Evolutionary conservation across 202 grass and related monocot genomes (phyloP).

Genomic region (Digitaria exilis): DNA sequence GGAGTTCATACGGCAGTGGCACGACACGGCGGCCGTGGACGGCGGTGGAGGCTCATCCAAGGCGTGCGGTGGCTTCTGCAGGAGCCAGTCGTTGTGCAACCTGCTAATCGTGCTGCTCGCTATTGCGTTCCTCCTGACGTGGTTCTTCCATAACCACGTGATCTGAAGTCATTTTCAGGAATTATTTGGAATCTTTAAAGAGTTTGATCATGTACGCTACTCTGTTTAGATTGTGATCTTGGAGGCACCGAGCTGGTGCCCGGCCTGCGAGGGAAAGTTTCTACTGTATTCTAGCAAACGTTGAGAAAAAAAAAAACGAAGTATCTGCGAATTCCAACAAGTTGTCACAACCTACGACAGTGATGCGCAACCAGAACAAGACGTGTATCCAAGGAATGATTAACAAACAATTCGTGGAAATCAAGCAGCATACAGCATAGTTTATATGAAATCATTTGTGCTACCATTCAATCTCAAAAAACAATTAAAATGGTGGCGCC

Average conservation of each 20-base stretch:
- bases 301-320: no score
- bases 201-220: neutral
- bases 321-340: no score
- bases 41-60: slow-evolving; percentile 19
- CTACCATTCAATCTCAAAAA: no score
- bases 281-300: neutral
- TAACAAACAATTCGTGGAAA: no score
- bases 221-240: neutral
- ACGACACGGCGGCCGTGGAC: slow-evolving; percentile 25
- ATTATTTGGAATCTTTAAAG: neutral
- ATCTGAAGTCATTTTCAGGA: slow-evolving; percentile 23
- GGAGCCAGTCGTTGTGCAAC: slow-evolving; percentile 53
- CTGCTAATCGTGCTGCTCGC: slow-evolving; percentile 40
- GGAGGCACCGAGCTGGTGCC: neutral
- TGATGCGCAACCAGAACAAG: no score
- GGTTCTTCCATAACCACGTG: slow-evolving; percentile 34
- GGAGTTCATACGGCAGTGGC: slow-evolving; percentile 68
- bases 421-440: no score
- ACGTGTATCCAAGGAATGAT: no score
- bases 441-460: no score
- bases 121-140: slow-evolving; percentile 30
- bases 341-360: no score
- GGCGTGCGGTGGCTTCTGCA: slow-evolving; percentile 41
- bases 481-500: no score
- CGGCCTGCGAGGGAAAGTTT: neutral